Base-by-base conservation (phyloP, 129 eudicot species). In the Escallonia herrerae region DNA sequence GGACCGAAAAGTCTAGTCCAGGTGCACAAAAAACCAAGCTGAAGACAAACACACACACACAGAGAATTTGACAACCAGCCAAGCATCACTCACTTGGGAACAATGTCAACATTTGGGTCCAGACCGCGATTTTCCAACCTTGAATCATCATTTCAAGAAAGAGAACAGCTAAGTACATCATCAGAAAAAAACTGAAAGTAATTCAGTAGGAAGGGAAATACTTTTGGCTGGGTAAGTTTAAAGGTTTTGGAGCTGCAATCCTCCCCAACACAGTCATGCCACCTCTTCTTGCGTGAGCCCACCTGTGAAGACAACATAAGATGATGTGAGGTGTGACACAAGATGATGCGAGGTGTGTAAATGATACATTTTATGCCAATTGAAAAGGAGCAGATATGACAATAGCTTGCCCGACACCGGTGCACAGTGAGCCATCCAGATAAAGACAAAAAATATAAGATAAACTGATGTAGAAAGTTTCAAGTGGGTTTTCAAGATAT, bases 81-180 rank as follows among this genome's bases (percentile, higher is more conserved):
- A 55, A 61, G 69, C 55, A 60, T 33, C 38, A 76, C 97, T 94
- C 78, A 94, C 99, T 94, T 94, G 81, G 99, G 99, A 80, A 94
- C 97, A 62, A 89, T 89, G 56, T 89, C 99, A 46, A 89, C 97
- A 78, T 74, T 86, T 15, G 95, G 99, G 78, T 94, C 97, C 79
- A 94, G 69, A 56, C 99, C 99, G 68, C 89, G 99, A 71, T 94
- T 94, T 71, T 94, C 99, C 75, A 89, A 80, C 95, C 99, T 94
- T 73, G 48, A 86, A 73, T 63, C 42, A 57, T 67, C 53, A 67
- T 40, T 40, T 64, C 47, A 60, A 37, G 68, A 41, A 54, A 84
- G 79, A 63, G 15, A 55, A 56, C 38, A 55, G 62, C 33, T 4
- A 61, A 13, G 60, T 22, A 59, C 58, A 55, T 46, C n/a, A 11